Percentiles rank a stretch among this genome's conserved stretches.
These are phyloP conservation scores for Boletus semigastroideus DNA, from an alignment of 1,284 basidiomycete genomes.

Conservation along the genomic window DNA sequence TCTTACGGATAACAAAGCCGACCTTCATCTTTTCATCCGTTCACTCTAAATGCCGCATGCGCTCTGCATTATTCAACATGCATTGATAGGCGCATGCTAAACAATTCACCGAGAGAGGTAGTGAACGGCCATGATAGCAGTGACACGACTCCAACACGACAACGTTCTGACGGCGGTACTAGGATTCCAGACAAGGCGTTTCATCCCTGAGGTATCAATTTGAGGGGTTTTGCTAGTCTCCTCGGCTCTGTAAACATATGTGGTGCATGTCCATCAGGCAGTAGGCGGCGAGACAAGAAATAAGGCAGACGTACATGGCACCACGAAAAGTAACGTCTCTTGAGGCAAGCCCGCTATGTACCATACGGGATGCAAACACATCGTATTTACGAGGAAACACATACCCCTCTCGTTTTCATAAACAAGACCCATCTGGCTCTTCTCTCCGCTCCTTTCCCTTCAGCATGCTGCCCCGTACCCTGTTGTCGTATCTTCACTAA, in stretches of 20 bases:
- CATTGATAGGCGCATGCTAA: too few species aligned
- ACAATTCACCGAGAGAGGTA: too few species aligned
- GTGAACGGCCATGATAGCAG: too few species aligned
- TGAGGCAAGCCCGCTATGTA: neutral
- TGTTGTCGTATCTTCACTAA: conserved; percentile 8
- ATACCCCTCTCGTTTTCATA: conserved; percentile 10
- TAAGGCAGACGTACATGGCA: conserved; percentile 54
- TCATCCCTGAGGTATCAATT: conserved; percentile 12
- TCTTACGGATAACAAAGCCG: too few species aligned
- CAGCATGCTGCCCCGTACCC: neutral
- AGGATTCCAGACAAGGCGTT: conserved; percentile 2
- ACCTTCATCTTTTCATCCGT: too few species aligned
- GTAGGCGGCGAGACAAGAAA: neutral
- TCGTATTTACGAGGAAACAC: neutral
- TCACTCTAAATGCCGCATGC: too few species aligned
- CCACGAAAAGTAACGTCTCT: conserved; percentile 65
- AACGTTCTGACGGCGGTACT: neutral
- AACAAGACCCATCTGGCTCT: conserved; percentile 20
- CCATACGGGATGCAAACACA: neutral
- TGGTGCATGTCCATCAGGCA: neutral
- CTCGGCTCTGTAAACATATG: conserved; percentile 36
- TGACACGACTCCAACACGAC: too few species aligned
- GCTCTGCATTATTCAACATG: too few species aligned
- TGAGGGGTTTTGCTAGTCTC: conserved; percentile 19
- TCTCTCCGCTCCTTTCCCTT: conserved; percentile 4